Base-by-base conservation (phyloP, 345 rosid species). In the Leavenworthia alabamica region DNA sequence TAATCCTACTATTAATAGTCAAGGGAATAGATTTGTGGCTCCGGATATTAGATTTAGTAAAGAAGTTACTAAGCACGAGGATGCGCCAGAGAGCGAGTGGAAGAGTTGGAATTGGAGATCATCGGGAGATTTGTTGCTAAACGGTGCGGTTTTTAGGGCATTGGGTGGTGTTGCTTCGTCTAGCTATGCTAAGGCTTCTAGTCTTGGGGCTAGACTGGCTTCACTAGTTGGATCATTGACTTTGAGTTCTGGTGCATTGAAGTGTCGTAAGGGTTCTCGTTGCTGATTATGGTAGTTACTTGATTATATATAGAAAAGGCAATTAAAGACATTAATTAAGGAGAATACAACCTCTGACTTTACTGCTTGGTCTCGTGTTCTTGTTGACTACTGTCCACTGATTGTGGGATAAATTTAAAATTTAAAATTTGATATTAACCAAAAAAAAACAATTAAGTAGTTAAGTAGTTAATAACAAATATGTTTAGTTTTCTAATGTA, bases 1-100 rank as follows among this genome's bases (percentile, higher is more conserved):
- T 43, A 13, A 37, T 53, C 96, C 96, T 3, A 88, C 96, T 32
- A 88, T 88, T 51, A 88, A 88, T 66, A 88, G 96, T 75, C 96
- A 88, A 76, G 92, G 96, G 53, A 88, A 88, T 46, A 77, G 89
- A 70, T 88, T 85, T 66, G 10, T 50, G 11, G 96, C 96, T 1
- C 96, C 96, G 0, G 57, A 85, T 3, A 16, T 9, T 15, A 62
- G 85, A 67, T 83, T 77, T 72, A 83, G 82, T 68, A 88, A 88
- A 76, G 96, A 88, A 78, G 80, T 82, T 11, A 82, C 88, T 6
- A 82, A 80, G 36, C 80, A 66, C 5, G 88, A 82, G 63, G 77
- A 82, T 27, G 75, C 88, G 0, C 65, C 83, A 7, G 43, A 51
- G 58, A 76, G 77, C 19, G 61, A 78, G 42, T 82, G 88, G 88